Evolutionary conservation across 768 basidiomycete species (phyloP), one percentile per base, ranked within the genome.

Genomic region (Suillus sp.): DNA sequence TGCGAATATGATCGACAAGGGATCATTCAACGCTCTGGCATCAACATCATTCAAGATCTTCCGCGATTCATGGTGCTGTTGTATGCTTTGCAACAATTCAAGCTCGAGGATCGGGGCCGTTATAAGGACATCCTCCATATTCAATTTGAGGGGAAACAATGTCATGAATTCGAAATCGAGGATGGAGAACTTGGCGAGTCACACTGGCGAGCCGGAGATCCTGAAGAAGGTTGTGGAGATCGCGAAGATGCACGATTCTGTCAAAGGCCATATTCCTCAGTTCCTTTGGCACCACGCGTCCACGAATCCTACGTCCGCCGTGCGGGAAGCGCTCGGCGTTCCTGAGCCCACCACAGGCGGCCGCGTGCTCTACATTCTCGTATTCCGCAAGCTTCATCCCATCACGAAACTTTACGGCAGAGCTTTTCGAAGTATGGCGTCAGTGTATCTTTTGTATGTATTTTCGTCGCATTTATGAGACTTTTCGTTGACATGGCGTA

Each of bases 1-100:
- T n/a, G n/a, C n/a, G n/a, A n/a, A n/a, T 60, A 47, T 48, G 47
- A 48, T 48, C 47, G 47, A 3, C 47, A 48, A 25, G 47, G 47
- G 47, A 25, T 25, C 25, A 7, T 48, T 48, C 47, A 48, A 48
- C 8, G 47, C 47, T 25, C 47, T 8, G 47, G 47, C 14, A 48
- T 48, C 13, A 25, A 48, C 25, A 25, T 48, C 25, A 48, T 48
- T 8, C 22, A 48, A 25, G 47, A 48, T 48, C 47, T 48, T 1
- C 47, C 47, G 3, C 47, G 47, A 48, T 48, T 48, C 7, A 25
- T 48, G 47, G 47, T 48, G 14, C 14, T 48, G 25, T 25, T 48
- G 25, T 48, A 25, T 16, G 47, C 47, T 7, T 3, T 48, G 8
- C 47, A 48, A 48, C 47, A 25, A 2, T 48, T 48, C 25, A 14